Percentiles rank a stretch among this genome's conserved stretches.
phyloP scores from a whole-genome alignment of 345 rosid species.

The Trapa bicornis region DNA sequence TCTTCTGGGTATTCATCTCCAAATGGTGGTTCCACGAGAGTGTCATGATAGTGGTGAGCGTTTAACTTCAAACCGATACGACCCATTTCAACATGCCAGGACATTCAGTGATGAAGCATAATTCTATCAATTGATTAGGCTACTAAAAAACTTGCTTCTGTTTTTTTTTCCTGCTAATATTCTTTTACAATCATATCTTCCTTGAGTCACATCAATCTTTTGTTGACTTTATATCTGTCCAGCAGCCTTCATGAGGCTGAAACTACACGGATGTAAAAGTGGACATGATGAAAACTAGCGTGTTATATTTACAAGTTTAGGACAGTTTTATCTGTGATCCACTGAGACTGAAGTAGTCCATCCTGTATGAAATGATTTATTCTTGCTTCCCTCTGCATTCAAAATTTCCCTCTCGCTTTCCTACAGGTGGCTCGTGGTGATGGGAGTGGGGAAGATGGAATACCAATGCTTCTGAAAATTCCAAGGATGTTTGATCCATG shows the following conservation, averaged over 20 bases:
- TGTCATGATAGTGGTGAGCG: slow-evolving; percentile 95
- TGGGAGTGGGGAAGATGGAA: slow-evolving; percentile 86
- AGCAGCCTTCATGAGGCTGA: neutral
- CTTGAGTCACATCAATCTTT: neutral
- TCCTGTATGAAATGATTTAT: neutral
- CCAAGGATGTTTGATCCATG: slow-evolving; percentile 98
- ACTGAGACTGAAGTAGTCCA: neutral
- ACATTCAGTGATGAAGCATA: neutral
- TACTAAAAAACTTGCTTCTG: neutral
- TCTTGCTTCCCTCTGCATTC: neutral
- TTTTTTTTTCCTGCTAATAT: too few relatives aligned
- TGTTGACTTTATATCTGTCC: neutral
- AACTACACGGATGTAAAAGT: neutral
- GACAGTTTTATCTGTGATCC: neutral
- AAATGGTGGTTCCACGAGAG: slow-evolving; percentile 95
- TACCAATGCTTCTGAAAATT: slow-evolving; percentile 90
- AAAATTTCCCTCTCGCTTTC: neutral
- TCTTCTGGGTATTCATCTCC: slow-evolving; percentile 98
- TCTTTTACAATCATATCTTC: neutral
- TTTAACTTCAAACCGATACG: neutral
- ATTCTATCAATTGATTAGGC: neutral
- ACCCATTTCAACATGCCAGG: neutral
- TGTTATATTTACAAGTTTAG: neutral
- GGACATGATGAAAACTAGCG: neutral
- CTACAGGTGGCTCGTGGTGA: slow-evolving; percentile 96